phyloP scores from a whole-genome alignment of 306 rosid species.

The Lathyrus oleraceus region DNA sequence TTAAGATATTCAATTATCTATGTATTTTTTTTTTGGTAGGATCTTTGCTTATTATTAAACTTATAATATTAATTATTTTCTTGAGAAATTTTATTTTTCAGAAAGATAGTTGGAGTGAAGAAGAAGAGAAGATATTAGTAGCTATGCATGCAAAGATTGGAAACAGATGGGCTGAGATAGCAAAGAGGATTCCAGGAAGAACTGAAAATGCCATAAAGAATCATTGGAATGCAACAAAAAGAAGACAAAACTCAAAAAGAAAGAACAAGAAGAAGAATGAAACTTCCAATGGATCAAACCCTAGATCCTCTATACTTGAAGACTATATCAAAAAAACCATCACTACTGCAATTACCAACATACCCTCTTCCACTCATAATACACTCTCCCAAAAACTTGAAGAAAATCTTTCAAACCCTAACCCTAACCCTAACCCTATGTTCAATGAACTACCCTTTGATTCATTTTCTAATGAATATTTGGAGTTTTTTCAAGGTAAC shows the following conservation, averaged over 20 bases:
- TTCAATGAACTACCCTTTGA: slow-evolving; percentile 36
- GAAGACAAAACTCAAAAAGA: slow-evolving; percentile 73
- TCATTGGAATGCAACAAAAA: slow-evolving; percentile 91
- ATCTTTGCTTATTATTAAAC: too few species aligned
- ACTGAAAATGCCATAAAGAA: slow-evolving; percentile 85
- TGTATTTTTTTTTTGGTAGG: not conserved
- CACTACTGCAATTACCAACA: not conserved
- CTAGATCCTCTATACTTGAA: slow-evolving; percentile 63
- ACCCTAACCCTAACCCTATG: not conserved
- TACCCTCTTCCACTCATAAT: slow-evolving; percentile 1
- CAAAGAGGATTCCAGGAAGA: slow-evolving; percentile 72
- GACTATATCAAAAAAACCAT: slow-evolving; percentile 54
- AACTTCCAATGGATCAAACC: slow-evolving; percentile 38
- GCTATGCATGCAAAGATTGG: slow-evolving; percentile 60
- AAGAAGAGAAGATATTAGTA: slow-evolving; percentile 68
- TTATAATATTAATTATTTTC: not conserved
- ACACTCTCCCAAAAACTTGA: not conserved
- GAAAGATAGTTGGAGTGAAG: slow-evolving; percentile 76
- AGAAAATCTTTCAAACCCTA: slow-evolving; percentile 26
- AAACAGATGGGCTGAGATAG: slow-evolving; percentile 84
- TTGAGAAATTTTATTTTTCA: slow-evolving; percentile 8
- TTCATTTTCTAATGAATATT: slow-evolving; percentile 28
- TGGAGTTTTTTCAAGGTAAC: slow-evolving; percentile 2
- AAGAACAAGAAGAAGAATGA: slow-evolving; percentile 51
- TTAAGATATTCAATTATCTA: not conserved